phyloP scores from a whole-genome alignment of 441 rosid genomes.

The Monsonia emarginata region DNA sequence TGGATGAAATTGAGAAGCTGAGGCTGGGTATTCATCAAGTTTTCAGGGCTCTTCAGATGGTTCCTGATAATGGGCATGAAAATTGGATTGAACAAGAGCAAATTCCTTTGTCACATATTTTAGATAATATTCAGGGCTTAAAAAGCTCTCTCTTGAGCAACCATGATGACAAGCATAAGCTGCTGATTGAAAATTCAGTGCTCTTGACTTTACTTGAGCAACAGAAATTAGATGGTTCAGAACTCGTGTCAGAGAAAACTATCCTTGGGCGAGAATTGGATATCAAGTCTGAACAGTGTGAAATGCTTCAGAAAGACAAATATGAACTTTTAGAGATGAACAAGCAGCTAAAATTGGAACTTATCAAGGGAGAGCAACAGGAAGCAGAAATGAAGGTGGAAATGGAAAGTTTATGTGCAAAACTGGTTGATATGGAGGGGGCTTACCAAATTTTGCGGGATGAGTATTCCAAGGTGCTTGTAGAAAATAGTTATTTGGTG shows the following conservation, averaged over 20 bases:
- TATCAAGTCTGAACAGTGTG: slow-evolving; percentile 24
- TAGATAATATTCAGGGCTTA: slow-evolving; percentile 34
- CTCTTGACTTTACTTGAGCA: slow-evolving; percentile 40
- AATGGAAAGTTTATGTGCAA: slow-evolving; percentile 27
- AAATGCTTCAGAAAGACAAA: slow-evolving; percentile 38
- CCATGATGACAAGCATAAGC: slow-evolving; percentile 43
- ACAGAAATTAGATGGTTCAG: slow-evolving; percentile 31
- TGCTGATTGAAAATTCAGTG: slow-evolving; percentile 54
- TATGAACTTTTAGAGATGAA: slow-evolving; percentile 44
- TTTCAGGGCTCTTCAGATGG: slow-evolving; percentile 43
- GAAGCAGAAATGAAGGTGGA: slow-evolving; percentile 38
- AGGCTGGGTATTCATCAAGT: slow-evolving; percentile 44
- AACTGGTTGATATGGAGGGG: slow-evolving; percentile 38
- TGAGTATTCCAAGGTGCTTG: slow-evolving; percentile 35
- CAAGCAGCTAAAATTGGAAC: slow-evolving; percentile 40
- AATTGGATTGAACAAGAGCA: slow-evolving; percentile 31
- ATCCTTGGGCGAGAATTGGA: slow-evolving; percentile 32
- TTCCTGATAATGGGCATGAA: slow-evolving; percentile 24
- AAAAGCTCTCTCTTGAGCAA: slow-evolving; percentile 36
- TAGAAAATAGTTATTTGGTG: slow-evolving; percentile 40
- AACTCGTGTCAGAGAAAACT: slow-evolving; percentile 30
- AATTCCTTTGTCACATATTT: slow-evolving; percentile 30
- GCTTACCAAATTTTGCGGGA: slow-evolving; percentile 40
- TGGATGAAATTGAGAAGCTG: slow-evolving; percentile 56
- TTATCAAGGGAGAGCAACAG: slow-evolving; percentile 34